Conservation (phyloP, 768 basidiomycete species). For the Tulasnella sp. region DNA sequence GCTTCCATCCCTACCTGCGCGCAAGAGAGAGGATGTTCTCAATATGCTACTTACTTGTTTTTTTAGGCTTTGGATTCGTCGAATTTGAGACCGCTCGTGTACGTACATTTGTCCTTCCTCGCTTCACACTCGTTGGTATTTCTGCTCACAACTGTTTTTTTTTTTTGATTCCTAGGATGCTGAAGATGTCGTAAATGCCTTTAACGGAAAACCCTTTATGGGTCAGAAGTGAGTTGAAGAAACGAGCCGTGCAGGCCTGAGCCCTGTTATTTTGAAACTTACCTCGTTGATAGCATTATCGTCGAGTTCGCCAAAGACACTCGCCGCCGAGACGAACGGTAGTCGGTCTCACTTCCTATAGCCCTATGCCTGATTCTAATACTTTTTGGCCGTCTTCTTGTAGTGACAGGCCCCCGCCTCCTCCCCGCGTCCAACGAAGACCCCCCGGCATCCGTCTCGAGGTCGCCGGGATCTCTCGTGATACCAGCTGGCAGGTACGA, state of each 20-base stretch:
- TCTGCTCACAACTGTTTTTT: background rate
- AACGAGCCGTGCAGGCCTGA: background rate
- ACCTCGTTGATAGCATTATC: constrained; percentile 52
- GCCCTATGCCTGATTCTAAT: background rate
- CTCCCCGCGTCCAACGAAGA: constrained; percentile 41
- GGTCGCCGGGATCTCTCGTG: constrained; percentile 81
- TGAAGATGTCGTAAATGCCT: constrained; percentile 79
- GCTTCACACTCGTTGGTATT: background rate
- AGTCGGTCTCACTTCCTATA: constrained; percentile 1
- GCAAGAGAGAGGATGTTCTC: background rate
- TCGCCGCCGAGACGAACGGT: constrained; percentile 52
- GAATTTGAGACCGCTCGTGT: constrained; percentile 86
- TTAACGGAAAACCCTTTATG: constrained; percentile 84
- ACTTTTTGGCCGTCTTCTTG: background rate
- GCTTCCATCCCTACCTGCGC: background rate
- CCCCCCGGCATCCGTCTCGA: constrained; percentile 74
- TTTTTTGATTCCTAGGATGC: constrained; percentile 74
- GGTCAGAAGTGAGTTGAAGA: constrained; percentile 61
- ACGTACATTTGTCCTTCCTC: constrained; percentile 16
- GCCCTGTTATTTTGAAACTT: constrained; percentile 5
- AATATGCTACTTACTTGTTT: background rate
- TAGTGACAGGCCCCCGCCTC: constrained; percentile 32
- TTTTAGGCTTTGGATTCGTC: constrained; percentile 83
- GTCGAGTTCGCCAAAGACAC: constrained; percentile 95
- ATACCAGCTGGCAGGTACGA: constrained; percentile 99